phyloP scores from a whole-genome alignment of 768 basidiomycete genomes.

The Serpula lacrymans region DNA sequence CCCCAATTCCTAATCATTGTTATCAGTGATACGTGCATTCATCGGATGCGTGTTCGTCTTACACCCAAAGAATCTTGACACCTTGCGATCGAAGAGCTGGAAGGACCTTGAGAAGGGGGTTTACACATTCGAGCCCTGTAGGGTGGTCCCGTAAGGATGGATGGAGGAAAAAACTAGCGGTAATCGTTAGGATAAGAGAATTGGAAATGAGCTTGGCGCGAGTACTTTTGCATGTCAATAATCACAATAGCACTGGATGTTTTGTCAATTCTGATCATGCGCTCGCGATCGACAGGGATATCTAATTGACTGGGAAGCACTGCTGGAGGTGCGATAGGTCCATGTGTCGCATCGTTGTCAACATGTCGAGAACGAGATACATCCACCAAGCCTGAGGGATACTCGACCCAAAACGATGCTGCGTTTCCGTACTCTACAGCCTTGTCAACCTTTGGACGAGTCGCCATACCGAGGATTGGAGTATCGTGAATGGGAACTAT shows the following conservation, averaged over 20 bases:
- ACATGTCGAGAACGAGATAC: slow-evolving; percentile 49
- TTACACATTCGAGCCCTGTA: slow-evolving; percentile 54
- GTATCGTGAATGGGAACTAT: slow-evolving; percentile 30
- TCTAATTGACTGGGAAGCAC: slow-evolving; percentile 43
- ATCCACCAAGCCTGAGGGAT: slow-evolving; percentile 61
- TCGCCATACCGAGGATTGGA: slow-evolving; percentile 42
- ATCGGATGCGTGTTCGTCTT: slow-evolving; percentile 18
- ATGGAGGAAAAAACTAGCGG: slow-evolving; percentile 58
- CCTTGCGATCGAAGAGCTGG: slow-evolving; percentile 46
- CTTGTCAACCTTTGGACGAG: slow-evolving; percentile 41
- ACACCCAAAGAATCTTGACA: slow-evolving; percentile 66
- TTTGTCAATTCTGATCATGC: slow-evolving; percentile 48
- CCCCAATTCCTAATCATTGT: slow-evolving; percentile 58
- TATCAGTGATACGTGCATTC: not conserved
- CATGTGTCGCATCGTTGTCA: slow-evolving; percentile 14
- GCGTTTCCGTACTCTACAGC: slow-evolving; percentile 54
- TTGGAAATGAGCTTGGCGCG: not conserved
- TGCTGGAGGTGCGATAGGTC: slow-evolving; percentile 25
- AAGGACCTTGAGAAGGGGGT: slow-evolving; percentile 48
- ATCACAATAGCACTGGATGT: slow-evolving; percentile 54
- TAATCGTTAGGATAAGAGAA: slow-evolving; percentile 7
- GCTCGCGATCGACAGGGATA: slow-evolving; percentile 49
- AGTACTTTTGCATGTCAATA: slow-evolving; percentile 74
- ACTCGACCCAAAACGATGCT: slow-evolving; percentile 64
- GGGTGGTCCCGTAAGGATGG: slow-evolving; percentile 54